Conservation (phyloP, 1,284 basidiomycete genomes). For the Puccinia polysora region DNA sequence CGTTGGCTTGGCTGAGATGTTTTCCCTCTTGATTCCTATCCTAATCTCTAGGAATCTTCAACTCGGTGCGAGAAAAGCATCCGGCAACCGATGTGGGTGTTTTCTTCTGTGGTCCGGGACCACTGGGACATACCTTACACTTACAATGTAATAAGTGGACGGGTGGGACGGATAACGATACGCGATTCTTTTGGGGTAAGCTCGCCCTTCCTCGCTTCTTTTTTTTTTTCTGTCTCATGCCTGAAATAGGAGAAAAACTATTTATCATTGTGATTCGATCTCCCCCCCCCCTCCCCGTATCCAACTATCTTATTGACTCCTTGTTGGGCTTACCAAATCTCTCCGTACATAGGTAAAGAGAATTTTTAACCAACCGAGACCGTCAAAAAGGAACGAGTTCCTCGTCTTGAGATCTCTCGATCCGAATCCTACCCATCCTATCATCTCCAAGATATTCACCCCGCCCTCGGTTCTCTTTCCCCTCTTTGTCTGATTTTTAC, state of each 20-base stretch:
- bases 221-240: background rate
- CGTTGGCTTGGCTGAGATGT: too few relatives aligned
- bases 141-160: constrained; percentile 77
- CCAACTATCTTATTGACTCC: background rate
- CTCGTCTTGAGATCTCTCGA: too few relatives aligned
- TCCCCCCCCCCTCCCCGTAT: too few relatives aligned
- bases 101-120: constrained; percentile 65
- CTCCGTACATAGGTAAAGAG: constrained; percentile 30
- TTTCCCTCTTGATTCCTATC: background rate
- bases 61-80: constrained; percentile 69
- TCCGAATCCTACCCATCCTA: too few relatives aligned
- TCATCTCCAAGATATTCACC: too few relatives aligned
- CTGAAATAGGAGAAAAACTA: too few relatives aligned
- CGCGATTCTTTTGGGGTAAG: constrained; percentile 74
- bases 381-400: too few relatives aligned
- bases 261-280: too few relatives aligned
- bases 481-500: too few relatives aligned
- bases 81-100: constrained; percentile 78
- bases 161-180: constrained; percentile 63
- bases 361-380: too few relatives aligned
- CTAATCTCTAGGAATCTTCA: constrained; percentile 66
- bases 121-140: constrained; percentile 67
- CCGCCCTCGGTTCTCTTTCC: too few relatives aligned
- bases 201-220: too few relatives aligned
- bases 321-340: background rate